Percentiles rank a stretch among this genome's conserved stretches.
These are phyloP conservation scores for Strobilomyces dryophilus DNA, from an alignment of 768 basidiomycete genomes.

Conservation along the genomic window DNA sequence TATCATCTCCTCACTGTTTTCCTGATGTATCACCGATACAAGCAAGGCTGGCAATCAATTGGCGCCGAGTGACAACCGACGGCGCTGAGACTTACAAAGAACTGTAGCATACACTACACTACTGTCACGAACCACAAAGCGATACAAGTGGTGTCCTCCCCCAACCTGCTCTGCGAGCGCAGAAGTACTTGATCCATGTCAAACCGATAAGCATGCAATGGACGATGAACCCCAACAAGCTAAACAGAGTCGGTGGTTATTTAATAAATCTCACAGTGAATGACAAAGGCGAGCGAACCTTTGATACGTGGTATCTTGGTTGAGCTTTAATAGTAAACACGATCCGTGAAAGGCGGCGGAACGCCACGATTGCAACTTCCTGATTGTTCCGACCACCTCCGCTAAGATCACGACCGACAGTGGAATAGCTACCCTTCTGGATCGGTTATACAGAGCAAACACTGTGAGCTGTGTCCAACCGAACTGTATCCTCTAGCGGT, in stretches of 20 bases:
- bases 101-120: slow-evolving; percentile 8
- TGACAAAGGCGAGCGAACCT: background rate
- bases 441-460: slow-evolving; percentile 19
- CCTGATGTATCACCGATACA: slow-evolving; percentile 6
- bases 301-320: background rate
- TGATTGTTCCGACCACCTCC: slow-evolving; percentile 1
- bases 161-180: slow-evolving; percentile 12
- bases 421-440: slow-evolving; percentile 6
- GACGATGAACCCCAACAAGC: slow-evolving; percentile 10
- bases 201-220: slow-evolving; percentile 16
- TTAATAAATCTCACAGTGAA: background rate
- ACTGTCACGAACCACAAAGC: slow-evolving; percentile 17
- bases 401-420: slow-evolving; percentile 2
- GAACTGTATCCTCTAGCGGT: background rate
- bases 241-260: background rate
- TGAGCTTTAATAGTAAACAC: slow-evolving; percentile 7
- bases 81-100: slow-evolving; percentile 4
- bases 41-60: slow-evolving; percentile 1
- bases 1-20: no score
- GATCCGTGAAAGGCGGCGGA: background rate
- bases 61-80: background rate
- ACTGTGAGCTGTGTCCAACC: slow-evolving; percentile 7
- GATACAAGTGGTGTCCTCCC: slow-evolving; percentile 18
- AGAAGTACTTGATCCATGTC: slow-evolving; percentile 19
- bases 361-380: background rate